These are phyloP conservation scores for Fulvia fulva DNA, from an alignment of 2,329 filamentous ascomycete genomes.

Conservation along the genomic window DNA sequence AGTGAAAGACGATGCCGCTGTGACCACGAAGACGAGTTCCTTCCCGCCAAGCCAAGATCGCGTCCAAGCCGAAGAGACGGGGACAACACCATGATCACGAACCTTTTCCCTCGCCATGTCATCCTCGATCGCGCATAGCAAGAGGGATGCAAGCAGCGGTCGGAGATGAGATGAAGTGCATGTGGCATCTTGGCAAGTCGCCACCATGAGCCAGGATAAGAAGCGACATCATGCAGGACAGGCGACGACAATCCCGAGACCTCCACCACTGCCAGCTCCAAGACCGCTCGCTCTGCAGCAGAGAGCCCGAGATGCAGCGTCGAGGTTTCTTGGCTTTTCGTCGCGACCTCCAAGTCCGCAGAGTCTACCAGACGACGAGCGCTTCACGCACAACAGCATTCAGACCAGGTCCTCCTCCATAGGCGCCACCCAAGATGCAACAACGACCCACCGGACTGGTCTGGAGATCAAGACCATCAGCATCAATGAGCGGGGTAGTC, in stretches of 20 bases:
- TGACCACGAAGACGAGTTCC: background rate
- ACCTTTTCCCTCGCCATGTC: background rate
- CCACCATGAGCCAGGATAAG: slow-evolving; percentile 3
- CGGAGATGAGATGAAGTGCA: background rate
- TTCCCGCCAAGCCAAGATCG: background rate
- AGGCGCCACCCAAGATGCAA: slow-evolving; percentile 45
- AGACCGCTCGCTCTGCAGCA: slow-evolving; percentile 23
- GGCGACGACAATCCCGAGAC: slow-evolving; percentile 7
- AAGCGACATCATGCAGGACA: background rate
- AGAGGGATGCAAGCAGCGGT: background rate
- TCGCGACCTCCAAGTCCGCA: slow-evolving; percentile 27
- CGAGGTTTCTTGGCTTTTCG: slow-evolving; percentile 29
- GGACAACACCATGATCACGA: background rate
- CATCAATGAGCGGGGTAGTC: slow-evolving; percentile 59
- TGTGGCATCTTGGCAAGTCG: background rate
- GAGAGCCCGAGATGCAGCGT: slow-evolving; percentile 31
- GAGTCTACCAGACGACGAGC: slow-evolving; percentile 17
- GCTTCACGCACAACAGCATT: slow-evolving; percentile 19
- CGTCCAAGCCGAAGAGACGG: background rate
- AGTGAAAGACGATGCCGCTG: background rate
- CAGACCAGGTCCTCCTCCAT: slow-evolving; percentile 25
- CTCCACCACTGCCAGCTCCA: slow-evolving; percentile 23
- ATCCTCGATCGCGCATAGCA: background rate
- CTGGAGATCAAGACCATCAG: slow-evolving; percentile 61
- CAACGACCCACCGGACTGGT: slow-evolving; percentile 60